phyloP scores from a whole-genome alignment of 805 yeast genomes.

The Kodamaea kakaduensis region DNA sequence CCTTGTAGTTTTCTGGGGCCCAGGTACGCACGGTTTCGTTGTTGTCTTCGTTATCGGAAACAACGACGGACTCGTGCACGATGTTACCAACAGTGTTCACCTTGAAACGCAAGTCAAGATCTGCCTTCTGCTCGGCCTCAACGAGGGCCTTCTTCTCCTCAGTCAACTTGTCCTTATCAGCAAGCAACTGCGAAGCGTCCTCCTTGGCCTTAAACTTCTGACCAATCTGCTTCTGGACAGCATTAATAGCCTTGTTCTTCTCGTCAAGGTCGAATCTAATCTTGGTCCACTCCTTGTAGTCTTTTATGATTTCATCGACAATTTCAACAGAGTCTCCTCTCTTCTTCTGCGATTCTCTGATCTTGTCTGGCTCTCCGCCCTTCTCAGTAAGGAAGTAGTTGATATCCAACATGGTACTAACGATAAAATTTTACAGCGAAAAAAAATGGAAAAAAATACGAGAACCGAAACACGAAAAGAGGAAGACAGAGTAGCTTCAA shows the following conservation, averaged over 20 bases:
- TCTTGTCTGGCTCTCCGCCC: conserved; percentile 92
- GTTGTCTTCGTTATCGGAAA: conserved; percentile 84
- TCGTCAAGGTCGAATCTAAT: conserved; percentile 81
- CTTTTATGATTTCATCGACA: conserved; percentile 91
- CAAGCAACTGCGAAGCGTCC: conserved; percentile 81
- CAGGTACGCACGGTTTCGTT: conserved; percentile 84
- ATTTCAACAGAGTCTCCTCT: conserved; percentile 93
- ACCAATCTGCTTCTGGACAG: conserved; percentile 90
- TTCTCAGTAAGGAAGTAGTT: conserved; percentile 89
- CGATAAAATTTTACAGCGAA: neutral
- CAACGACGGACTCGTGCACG: conserved; percentile 88
- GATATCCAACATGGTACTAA: conserved; percentile 77
- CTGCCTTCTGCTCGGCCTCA: conserved; percentile 75
- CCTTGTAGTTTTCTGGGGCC: conserved; percentile 71
- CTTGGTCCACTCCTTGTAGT: conserved; percentile 89
- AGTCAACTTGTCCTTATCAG: conserved; percentile 72
- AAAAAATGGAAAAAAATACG: too few relatives aligned
- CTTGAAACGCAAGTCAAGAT: conserved; percentile 66
- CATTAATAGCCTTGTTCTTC: conserved; percentile 81
- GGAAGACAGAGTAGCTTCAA: too few relatives aligned
- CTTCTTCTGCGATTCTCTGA: conserved; percentile 84
- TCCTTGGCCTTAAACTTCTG: conserved; percentile 90
- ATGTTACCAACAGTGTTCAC: conserved; percentile 91
- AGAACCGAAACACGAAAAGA: too few relatives aligned
- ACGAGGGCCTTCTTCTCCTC: conserved; percentile 64